These are phyloP conservation scores for Trametes meyenii DNA, from an alignment of 768 basidiomycete genomes.

Conservation along the genomic window DNA sequence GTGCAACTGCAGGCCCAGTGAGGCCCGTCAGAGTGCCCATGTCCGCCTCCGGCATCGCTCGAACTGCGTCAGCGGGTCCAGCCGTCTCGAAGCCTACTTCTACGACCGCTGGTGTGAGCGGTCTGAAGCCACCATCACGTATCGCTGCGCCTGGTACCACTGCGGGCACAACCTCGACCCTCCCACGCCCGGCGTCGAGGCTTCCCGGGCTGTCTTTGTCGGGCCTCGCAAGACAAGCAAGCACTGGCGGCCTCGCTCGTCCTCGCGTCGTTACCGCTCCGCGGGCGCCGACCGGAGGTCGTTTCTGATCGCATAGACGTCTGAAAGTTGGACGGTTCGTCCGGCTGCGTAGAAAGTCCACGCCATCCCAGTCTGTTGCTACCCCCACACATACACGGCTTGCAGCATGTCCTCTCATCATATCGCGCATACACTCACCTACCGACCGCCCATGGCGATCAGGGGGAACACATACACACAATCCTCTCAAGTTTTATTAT, in stretches of 20 bases:
- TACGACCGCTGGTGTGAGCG: not conserved
- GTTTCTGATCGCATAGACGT: not conserved
- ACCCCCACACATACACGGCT: not conserved
- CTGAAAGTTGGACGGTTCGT: not conserved
- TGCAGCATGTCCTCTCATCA: not conserved
- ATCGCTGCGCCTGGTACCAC: slow-evolving; percentile 9
- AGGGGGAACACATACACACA: not conserved
- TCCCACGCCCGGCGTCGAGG: slow-evolving; percentile 29
- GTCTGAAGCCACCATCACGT: slow-evolving; percentile 7
- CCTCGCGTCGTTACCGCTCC: slow-evolving; percentile 7
- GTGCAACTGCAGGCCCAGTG: not conserved
- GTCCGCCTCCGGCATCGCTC: not conserved
- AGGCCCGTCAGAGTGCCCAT: slow-evolving; percentile 1
- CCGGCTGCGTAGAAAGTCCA: not conserved
- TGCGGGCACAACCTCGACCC: slow-evolving; percentile 7
- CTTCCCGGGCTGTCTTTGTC: slow-evolving; percentile 23
- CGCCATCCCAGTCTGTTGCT: not conserved
- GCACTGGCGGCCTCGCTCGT: not conserved
- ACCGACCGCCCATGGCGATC: not conserved
- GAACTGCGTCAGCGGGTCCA: not conserved
- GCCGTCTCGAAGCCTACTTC: not conserved
- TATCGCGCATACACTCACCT: not conserved
- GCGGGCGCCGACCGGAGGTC: slow-evolving; percentile 11
- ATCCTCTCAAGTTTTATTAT: not conserved
- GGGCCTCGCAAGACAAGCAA: slow-evolving; percentile 5